phyloP scores from a whole-genome alignment of 192 early-diverging fungal species.

The Coemansia sp. region DNA sequence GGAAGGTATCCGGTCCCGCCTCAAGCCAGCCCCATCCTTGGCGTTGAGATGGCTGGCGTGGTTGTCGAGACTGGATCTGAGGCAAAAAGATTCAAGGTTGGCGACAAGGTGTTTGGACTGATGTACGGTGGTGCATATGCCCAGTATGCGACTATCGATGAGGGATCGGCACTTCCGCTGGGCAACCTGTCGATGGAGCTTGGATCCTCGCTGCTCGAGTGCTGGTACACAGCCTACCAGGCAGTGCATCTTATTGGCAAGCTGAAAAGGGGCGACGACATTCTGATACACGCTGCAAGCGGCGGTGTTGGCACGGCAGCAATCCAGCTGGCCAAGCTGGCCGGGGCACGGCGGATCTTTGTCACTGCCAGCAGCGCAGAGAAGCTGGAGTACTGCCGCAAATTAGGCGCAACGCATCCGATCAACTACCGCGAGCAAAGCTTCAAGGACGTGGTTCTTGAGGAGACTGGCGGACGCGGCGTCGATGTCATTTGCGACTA shows the following conservation, averaged over 20 bases:
- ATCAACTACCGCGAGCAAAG: slow-evolving; percentile 77
- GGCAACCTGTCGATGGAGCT: slow-evolving; percentile 56
- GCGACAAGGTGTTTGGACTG: slow-evolving; percentile 74
- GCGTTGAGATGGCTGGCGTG: slow-evolving; percentile 72
- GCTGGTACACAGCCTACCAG: slow-evolving; percentile 80
- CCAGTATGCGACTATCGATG: slow-evolving; percentile 66
- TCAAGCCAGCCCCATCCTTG: slow-evolving; percentile 64
- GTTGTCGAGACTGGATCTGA: slow-evolving; percentile 56
- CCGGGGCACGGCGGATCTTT: slow-evolving; percentile 64
- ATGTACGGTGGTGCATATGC: slow-evolving; percentile 77
- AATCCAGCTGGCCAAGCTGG: slow-evolving; percentile 74
- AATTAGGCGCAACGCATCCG: slow-evolving; percentile 68
- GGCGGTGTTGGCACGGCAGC: slow-evolving; percentile 75
- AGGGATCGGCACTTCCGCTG: slow-evolving; percentile 60
- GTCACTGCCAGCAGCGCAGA: slow-evolving; percentile 67
- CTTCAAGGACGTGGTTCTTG: slow-evolving; percentile 59
- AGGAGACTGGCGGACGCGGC: slow-evolving; percentile 63
- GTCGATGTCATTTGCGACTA: slow-evolving; percentile 76
- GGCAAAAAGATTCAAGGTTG: slow-evolving; percentile 57
- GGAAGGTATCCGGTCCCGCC: slow-evolving; percentile 69
- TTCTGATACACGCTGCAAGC: slow-evolving; percentile 80
- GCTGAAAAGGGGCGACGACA: slow-evolving; percentile 60
- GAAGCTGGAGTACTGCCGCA: slow-evolving; percentile 66
- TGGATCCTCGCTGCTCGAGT: slow-evolving; percentile 75
- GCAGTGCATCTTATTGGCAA: slow-evolving; percentile 63